Conservation (phyloP, 306 rosid species). For the Abrus pulchellus region DNA sequence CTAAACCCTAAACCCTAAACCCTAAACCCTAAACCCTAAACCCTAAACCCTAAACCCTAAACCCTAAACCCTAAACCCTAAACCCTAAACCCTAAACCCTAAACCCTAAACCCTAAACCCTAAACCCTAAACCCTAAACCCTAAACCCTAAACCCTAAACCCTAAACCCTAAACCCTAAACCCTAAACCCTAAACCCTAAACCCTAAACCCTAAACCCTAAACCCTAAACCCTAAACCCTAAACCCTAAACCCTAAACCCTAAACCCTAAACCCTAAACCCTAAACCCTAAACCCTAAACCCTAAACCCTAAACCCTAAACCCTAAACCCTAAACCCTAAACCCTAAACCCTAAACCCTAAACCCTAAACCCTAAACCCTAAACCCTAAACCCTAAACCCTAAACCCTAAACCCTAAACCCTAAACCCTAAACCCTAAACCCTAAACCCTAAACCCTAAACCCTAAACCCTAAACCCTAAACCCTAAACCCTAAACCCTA, state of each 20-base stretch:
- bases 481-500: too few species aligned
- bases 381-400: constrained; percentile 36
- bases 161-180: not conserved
- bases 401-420: constrained; percentile 1
- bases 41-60: not conserved
- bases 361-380: constrained; percentile 37
- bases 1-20: not conserved
- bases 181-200: constrained; percentile 40
- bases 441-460: too few species aligned
- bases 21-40: not conserved
- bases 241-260: too few species aligned
- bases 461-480: too few species aligned
- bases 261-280: constrained; percentile 29
- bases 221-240: constrained; percentile 42
- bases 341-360: constrained; percentile 31
- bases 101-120: not conserved
- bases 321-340: constrained; percentile 45
- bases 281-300: not conserved
- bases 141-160: too few species aligned
- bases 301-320: not conserved
- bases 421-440: constrained; percentile 7
- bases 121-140: not conserved
- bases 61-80: not conserved
- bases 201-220: constrained; percentile 44
- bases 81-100: not conserved